A percentile compares a stretch with the other conserved stretches of the same genome.
These are phyloP conservation scores for Helotiales sp. DNA, from an alignment of 2,329 filamentous ascomycete genomes.

Conservation along the genomic window DNA sequence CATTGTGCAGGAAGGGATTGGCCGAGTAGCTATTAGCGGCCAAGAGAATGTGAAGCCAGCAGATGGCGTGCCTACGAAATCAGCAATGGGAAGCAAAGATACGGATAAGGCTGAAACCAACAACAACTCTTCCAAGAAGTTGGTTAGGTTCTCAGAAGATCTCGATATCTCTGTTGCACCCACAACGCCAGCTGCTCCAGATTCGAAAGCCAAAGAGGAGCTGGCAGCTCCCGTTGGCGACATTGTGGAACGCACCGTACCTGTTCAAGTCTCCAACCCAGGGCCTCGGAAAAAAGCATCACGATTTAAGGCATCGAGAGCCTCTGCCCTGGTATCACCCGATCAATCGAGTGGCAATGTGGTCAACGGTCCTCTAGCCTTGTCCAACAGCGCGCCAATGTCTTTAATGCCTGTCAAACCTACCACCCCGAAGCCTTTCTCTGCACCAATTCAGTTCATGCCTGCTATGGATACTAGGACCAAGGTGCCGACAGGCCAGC, in stretches of 20 bases:
- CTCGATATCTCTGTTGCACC: constrained; percentile 66
- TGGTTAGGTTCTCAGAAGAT: constrained; percentile 75
- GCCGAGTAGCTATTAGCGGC: constrained; percentile 52
- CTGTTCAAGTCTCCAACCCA: constrained; percentile 13
- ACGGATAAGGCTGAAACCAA: background rate
- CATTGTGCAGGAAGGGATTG: constrained; percentile 52
- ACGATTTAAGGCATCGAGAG: constrained; percentile 40
- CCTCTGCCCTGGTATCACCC: too few relatives aligned
- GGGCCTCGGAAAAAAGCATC: constrained; percentile 40
- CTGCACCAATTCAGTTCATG: constrained; percentile 28
- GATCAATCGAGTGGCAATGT: constrained; percentile 13
- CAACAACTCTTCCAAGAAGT: constrained; percentile 51
- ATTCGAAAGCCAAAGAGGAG: constrained; percentile 9
- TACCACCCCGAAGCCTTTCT: constrained; percentile 26
- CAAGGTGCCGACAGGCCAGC: constrained; percentile 36
- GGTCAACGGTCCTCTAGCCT: constrained; percentile 23
- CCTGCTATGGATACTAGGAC: constrained; percentile 20
- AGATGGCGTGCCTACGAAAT: background rate
- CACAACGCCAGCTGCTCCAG: constrained; percentile 28
- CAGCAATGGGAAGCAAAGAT: background rate
- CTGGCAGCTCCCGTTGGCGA: constrained; percentile 47
- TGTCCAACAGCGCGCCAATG: constrained; percentile 16
- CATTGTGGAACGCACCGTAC: constrained; percentile 38
- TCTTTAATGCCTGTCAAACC: constrained; percentile 27
- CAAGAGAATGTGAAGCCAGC: constrained; percentile 10